Base-by-base conservation (phyloP, 768 basidiomycete genomes). In the Kwoniella sp. region DNA sequence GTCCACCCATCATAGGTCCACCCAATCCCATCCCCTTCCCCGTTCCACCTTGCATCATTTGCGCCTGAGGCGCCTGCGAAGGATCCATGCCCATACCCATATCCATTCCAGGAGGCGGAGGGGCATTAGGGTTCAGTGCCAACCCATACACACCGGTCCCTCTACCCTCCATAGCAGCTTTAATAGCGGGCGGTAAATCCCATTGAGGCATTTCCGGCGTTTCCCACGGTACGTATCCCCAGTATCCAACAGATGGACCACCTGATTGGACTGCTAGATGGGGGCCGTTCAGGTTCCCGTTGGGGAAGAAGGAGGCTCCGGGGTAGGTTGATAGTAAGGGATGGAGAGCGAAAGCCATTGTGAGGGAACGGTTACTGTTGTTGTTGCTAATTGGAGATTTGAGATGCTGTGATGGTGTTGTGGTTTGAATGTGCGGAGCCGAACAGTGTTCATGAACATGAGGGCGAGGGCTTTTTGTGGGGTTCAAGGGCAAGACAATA, bases 291-390 rank as follows among this genome's bases (percentile, higher is more conserved):
- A 71, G 26, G 58, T 69, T 71, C 2, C 70, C 72, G 55, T 68
- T 69, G 33, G 70, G 70, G 44, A 50, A 47, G 68, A 77, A 77
- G 29, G 67, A 69, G 44, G 75, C 75, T 6, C 75, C 75, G 10
- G 75, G 75, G 66, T 74, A 74, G 25, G 70, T 77, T 10, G 71
- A 68, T 0, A 71, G 26, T 9, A 71, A 58, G 19, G 75, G 75
- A 51, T 74, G 75, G 25, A 64, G 29, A 8, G 55, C 49, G 49
- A 64, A 64, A 12, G 62, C 62, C 62, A 64, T 64, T 6, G 22
- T 27, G 33, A 13, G 33, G n/a, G n/a, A n/a, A n/a, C n/a, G n/a
- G n/a, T n/a, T n/a, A n/a, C n/a, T n/a, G n/a, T n/a, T n/a, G n/a
- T n/a, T n/a, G n/a, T n/a, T n/a, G n/a, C n/a, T n/a, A n/a, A n/a